phyloP scores from a whole-genome alignment of 1,139 yeast species.

The Trichomonascaceae sp. region DNA sequence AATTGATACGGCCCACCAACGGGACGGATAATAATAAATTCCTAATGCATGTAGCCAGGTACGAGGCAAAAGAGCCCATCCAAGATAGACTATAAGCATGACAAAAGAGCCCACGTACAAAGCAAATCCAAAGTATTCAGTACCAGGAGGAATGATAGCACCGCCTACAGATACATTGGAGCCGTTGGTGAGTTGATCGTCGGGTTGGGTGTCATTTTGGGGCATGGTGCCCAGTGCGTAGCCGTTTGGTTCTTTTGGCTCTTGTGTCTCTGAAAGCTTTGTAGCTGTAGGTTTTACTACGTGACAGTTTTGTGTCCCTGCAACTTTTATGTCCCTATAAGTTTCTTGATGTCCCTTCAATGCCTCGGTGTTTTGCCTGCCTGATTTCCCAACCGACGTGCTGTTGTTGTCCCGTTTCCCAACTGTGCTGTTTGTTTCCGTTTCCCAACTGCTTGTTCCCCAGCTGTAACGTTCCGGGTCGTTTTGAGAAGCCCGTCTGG shows the following conservation, averaged over 20 bases:
- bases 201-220: background rate
- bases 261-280: no score
- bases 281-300: no score
- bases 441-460: background rate
- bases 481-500: background rate
- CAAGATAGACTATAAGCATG: constrained; percentile 46
- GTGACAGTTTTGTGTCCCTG: no score
- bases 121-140: constrained; percentile 80
- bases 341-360: no score
- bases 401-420: no score
- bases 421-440: background rate
- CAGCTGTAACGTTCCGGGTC: no score
- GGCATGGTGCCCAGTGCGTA: no score
- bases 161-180: constrained; percentile 72
- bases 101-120: constrained; percentile 58
- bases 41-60: constrained; percentile 45
- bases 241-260: no score
- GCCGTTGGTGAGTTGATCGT: constrained; percentile 49
- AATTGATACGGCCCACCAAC: constrained; percentile 81
- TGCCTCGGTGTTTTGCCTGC: no score
- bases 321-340: no score
- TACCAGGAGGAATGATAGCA: constrained; percentile 53
- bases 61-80: constrained; percentile 70
- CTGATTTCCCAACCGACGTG: no score
- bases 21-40: constrained; percentile 70